Conservation (phyloP, 371 early-diverging fungal genomes). For the Gilbertella persicaria region DNA sequence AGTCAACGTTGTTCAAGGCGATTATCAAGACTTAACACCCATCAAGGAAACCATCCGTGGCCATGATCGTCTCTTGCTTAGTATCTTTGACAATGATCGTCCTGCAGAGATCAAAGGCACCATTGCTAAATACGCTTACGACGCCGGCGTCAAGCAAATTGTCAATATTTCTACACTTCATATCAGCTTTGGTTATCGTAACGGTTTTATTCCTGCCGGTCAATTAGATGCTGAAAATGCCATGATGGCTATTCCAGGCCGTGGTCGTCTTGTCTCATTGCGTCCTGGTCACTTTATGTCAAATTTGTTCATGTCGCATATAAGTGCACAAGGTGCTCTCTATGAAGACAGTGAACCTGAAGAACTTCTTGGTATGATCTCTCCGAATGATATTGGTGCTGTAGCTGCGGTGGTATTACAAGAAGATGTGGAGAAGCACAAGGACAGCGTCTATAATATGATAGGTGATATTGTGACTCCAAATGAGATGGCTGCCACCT, state of each 20-base stretch:
- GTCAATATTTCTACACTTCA: conserved; percentile 25
- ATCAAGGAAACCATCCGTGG: conserved; percentile 19
- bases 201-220: neutral
- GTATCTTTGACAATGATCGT: conserved; percentile 4
- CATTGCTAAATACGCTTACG: conserved; percentile 16
- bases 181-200: conserved; percentile 10
- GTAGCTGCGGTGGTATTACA: conserved; percentile 11
- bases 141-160: conserved; percentile 27
- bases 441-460: conserved; percentile 13
- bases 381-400: conserved; percentile 16
- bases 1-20: conserved; percentile 17
- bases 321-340: neutral
- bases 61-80: conserved; percentile 25
- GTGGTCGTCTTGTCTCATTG: conserved; percentile 7
- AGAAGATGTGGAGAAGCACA: conserved; percentile 17
- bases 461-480: neutral
- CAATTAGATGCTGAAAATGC: conserved; percentile 24
- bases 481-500: conserved; percentile 2
- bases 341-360: neutral
- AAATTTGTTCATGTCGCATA: neutral
- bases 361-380: neutral
- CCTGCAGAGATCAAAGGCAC: conserved; percentile 8
- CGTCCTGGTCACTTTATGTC: conserved; percentile 3
- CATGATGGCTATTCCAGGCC: conserved; percentile 14
- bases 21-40: conserved; percentile 16